Evolutionary conservation across 1,139 yeast genomes (phyloP), one percentile per base, ranked within the genome.

Genomic region (Kluyveromyces sp.): DNA sequence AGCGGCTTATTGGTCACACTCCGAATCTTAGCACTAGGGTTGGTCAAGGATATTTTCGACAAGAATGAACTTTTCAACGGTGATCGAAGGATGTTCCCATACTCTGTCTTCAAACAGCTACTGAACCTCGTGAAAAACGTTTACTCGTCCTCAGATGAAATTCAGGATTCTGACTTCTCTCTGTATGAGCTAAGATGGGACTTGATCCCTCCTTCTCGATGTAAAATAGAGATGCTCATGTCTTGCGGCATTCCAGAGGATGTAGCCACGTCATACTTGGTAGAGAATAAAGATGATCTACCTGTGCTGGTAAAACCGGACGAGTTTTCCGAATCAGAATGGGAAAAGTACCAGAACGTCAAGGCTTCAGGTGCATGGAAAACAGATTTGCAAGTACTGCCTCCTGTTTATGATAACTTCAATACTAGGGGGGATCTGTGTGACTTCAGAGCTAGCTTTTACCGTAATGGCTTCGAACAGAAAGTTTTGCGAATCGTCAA

Each of bases 401-500:
- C 53, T 3, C 62, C 73, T 1, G 71, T 68, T 42, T 69, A 60
- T 44, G 49, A 56, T 13, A 53, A 61, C 18, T 60, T 52, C 25
- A 63, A 64, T 30, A 66, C 73, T 0, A 51, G 67, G 12, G 67
- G 63, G 28, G 77, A 75, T 44, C 60, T 77, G 42, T 67, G 65
- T 47, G 55, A 60, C 43, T 44, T 73, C 64, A 53, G 75, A 45
- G 46, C 60, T 33, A 57, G 61, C 3, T 56, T 53, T 29, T 55
- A 52, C 18, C 41, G 47, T 7, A 46, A 49, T 19, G 53, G 62
- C 4, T 62, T 78, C 35, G 60, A 73, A 36, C 73, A 71, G 26
- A 66, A 71, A 32, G 71, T 81, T 66, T 64, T 82, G 28, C 61
- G 66, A 22, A 59, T 81, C 9, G 68, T 76, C 4, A 74, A 74